A percentile compares a stretch with the other conserved stretches of the same genome.
Evolutionary conservation across 306 rosid genomes (phyloP).

Genomic region (Fragaria ananassa): DNA sequence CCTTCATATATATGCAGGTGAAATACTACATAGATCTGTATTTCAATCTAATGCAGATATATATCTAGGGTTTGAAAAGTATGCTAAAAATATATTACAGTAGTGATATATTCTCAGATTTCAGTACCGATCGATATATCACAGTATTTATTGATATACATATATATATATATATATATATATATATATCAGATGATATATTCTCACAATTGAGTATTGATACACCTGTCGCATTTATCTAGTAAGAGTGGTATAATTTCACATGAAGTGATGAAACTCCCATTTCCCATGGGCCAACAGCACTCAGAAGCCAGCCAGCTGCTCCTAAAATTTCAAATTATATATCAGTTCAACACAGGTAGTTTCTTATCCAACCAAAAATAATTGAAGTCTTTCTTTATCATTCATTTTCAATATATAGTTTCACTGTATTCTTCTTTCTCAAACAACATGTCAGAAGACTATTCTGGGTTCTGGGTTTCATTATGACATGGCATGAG

Average conservation of each 20-base stretch:
- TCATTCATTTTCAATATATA: not conserved
- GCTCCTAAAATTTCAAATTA: not conserved
- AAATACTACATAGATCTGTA: too few relatives aligned
- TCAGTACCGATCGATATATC: too few relatives aligned
- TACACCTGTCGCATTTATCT: not conserved
- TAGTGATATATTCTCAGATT: too few relatives aligned
- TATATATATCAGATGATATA: not conserved
- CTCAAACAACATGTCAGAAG: not conserved
- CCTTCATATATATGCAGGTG: not conserved
- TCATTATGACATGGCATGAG: constrained; percentile 1
- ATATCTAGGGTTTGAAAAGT: not conserved
- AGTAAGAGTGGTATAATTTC: not conserved
- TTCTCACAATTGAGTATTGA: not conserved
- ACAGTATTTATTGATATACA: not conserved
- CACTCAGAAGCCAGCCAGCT: not conserved
- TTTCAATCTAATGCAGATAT: not conserved
- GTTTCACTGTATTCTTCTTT: not conserved
- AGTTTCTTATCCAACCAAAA: constrained; percentile 12
- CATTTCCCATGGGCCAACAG: constrained; percentile 5
- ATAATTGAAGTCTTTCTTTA: constrained; percentile 6
- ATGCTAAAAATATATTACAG: not conserved
- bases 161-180: too few relatives aligned
- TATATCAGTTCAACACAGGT: not conserved
- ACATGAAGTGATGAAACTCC: not conserved
- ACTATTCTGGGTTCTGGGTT: not conserved